These are phyloP conservation scores for Senna siamea DNA, from an alignment of 306 rosid genomes.

Conservation along the genomic window DNA sequence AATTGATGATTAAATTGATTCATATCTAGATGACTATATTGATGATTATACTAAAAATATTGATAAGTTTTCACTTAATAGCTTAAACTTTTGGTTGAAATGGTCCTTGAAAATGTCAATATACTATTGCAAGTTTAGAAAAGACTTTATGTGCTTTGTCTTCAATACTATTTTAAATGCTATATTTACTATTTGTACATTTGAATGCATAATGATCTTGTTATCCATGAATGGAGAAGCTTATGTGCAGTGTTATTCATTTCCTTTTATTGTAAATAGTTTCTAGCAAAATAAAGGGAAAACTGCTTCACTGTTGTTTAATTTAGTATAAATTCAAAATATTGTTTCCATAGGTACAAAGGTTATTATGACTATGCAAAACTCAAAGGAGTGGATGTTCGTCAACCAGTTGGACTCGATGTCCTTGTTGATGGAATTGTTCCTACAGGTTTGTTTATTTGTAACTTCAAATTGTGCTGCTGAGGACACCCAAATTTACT, in stretches of 20 bases:
- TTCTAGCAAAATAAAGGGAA: neutral
- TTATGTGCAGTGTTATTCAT: too few species aligned
- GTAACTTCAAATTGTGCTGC: neutral
- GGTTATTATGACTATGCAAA: constrained; percentile 64
- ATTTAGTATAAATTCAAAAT: neutral
- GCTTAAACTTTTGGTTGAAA: neutral
- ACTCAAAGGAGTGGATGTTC: constrained; percentile 59
- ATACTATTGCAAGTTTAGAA: neutral
- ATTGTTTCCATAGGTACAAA: constrained; percentile 61
- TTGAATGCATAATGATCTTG: constrained; percentile 7
- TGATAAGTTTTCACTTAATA: too few species aligned
- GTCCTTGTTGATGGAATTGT: constrained; percentile 76
- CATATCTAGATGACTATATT: too few species aligned
- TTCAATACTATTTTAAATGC: neutral
- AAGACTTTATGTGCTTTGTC: neutral
- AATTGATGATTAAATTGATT: too few species aligned
- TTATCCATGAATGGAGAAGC: neutral
- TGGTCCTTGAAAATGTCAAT: neutral
- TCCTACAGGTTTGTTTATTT: constrained; percentile 60
- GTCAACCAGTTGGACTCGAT: constrained; percentile 68
- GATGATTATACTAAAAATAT: too few species aligned
- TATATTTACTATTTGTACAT: neutral
- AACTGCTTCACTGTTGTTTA: neutral
- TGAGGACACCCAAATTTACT: neutral
- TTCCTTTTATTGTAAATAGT: neutral